Evolutionary conservation across 2,329 filamentous ascomycete species (phyloP).

Genomic region (Furcasterigmium furcatum): DNA sequence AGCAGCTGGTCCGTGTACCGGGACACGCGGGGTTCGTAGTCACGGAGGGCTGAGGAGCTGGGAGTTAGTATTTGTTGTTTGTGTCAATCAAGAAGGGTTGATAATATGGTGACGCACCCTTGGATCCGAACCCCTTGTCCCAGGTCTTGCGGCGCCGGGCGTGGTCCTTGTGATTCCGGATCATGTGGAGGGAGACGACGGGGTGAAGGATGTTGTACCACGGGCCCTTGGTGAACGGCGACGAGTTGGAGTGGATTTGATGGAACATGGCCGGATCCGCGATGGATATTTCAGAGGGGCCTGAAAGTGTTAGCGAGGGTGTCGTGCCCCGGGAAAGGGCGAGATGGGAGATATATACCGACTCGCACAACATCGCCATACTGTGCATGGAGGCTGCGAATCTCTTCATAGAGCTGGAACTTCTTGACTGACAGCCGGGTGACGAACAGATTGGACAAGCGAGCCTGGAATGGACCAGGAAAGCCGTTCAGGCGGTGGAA

Average conservation of each 20-base stretch:
- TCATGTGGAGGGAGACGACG: constrained; percentile 22
- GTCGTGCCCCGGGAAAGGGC: neutral
- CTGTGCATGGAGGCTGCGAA: constrained; percentile 19
- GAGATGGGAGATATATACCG: constrained; percentile 10
- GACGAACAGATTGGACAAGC: constrained; percentile 17
- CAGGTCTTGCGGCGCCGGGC: constrained; percentile 25
- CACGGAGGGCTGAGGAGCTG: constrained; percentile 10
- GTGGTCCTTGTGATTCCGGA: constrained; percentile 25
- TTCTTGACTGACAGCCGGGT: constrained; percentile 16
- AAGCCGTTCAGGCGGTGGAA: constrained; percentile 23
- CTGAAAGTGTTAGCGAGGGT: constrained; percentile 9
- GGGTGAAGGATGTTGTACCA: constrained; percentile 28
- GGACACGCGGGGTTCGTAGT: constrained; percentile 23
- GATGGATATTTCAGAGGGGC: constrained; percentile 27
- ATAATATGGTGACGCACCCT: constrained; percentile 16
- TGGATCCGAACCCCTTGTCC: constrained; percentile 25
- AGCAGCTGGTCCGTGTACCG: constrained; percentile 19
- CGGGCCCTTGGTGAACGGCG: constrained; percentile 24
- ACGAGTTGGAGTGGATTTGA: constrained; percentile 22
- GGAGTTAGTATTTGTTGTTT: neutral
- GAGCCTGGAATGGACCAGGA: constrained; percentile 20
- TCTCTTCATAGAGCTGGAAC: constrained; percentile 17
- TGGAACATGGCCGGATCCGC: constrained; percentile 20
- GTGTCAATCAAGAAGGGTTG: too few relatives aligned
- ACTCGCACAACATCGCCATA: constrained; percentile 26